Conservation (phyloP, 1,284 basidiomycete species). For the Fomitiporia mediterranea region DNA sequence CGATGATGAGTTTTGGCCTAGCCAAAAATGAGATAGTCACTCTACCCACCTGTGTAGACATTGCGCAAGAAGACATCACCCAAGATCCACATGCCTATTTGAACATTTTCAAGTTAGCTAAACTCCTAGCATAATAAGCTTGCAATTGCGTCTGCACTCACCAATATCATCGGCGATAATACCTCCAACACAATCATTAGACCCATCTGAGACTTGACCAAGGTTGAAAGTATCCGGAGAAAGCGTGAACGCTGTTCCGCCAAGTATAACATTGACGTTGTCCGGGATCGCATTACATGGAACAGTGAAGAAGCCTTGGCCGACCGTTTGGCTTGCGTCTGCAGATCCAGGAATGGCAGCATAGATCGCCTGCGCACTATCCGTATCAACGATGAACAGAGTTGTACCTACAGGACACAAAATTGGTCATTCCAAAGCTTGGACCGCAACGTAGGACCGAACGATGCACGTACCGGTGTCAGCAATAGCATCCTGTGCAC, state of each 20-base stretch:
- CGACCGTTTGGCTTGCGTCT: constrained; percentile 19
- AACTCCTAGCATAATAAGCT: too few species aligned
- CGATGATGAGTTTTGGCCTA: not conserved
- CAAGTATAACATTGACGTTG: constrained; percentile 20
- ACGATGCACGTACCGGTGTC: too few species aligned
- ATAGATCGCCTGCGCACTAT: constrained; percentile 43
- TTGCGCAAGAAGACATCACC: constrained; percentile 25
- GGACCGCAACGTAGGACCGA: too few species aligned
- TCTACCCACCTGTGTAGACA: constrained; percentile 23
- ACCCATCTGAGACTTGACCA: constrained; percentile 23
- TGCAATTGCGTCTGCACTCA: too few species aligned
- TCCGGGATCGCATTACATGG: constrained; percentile 20
- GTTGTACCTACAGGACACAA: too few species aligned
- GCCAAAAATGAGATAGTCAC: not conserved
- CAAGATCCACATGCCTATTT: constrained; percentile 20
- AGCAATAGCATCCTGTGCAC: constrained; percentile 27
- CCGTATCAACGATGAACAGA: constrained; percentile 46
- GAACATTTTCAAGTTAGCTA: not conserved
- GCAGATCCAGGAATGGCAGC: constrained; percentile 37
- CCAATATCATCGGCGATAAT: constrained; percentile 16
- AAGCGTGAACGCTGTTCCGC: constrained; percentile 22
- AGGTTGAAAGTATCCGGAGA: constrained; percentile 22
- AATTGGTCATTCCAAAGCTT: too few species aligned
- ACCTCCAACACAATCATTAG: constrained; percentile 23
- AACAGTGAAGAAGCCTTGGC: constrained; percentile 24